Conservation (phyloP, 768 basidiomycete genomes). For the Filobasidium floriforme region DNA sequence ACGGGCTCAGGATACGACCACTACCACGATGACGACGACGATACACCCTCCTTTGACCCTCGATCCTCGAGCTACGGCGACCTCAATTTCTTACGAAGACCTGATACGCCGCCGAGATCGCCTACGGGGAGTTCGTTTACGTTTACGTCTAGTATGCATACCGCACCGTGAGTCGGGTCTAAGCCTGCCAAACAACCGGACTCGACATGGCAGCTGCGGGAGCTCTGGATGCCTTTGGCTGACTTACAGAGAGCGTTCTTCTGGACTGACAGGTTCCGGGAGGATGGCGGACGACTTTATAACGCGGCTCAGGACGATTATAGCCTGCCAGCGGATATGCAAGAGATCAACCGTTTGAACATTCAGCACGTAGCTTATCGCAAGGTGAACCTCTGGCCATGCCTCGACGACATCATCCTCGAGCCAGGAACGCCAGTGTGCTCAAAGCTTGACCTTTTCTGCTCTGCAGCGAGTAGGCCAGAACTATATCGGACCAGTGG, state of each 20-base stretch:
- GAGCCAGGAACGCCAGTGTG: not conserved
- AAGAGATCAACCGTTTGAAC: slow-evolving; percentile 7
- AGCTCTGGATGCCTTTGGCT: not conserved
- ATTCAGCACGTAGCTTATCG: not conserved
- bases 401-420: not conserved
- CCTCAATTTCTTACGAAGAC: not conserved
- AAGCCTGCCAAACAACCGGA: too few species aligned
- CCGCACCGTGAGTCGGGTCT: slow-evolving; percentile 1
- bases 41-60: not conserved
- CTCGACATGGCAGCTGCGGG: too few species aligned
- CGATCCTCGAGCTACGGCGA: not conserved
- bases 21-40: not conserved
- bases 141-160: slow-evolving; percentile 8
- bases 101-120: slow-evolving; percentile 8
- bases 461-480: not conserved
- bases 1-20: not conserved
- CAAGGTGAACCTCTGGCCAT: not conserved
- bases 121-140: slow-evolving; percentile 12
- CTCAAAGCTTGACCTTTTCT: not conserved
- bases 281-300: slow-evolving; percentile 14
- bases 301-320: slow-evolving; percentile 15
- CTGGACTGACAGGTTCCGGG: slow-evolving; percentile 1
- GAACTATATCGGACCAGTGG: slow-evolving; percentile 6
- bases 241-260: not conserved
- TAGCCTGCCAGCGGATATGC: not conserved